Conservation (phyloP, 2,329 filamentous ascomycete species). For the Colletotrichum destructivum region DNA sequence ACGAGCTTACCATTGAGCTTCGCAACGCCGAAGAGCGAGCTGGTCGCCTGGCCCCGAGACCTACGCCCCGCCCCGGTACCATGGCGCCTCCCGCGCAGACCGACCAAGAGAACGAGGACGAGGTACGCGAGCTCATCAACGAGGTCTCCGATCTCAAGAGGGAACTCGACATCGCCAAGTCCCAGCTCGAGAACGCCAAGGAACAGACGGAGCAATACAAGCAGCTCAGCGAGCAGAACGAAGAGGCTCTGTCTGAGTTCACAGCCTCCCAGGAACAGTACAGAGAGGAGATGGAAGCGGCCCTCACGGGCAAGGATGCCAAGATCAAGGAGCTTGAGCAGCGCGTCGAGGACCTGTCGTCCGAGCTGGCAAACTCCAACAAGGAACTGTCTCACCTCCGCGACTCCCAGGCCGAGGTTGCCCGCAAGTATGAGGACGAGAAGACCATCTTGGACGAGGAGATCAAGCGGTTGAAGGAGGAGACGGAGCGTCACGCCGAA, state of each 20-base stretch:
- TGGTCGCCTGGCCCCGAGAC: conserved; percentile 84
- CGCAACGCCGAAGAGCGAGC: conserved; percentile 91
- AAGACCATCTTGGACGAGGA: conserved; percentile 85
- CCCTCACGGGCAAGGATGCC: conserved; percentile 82
- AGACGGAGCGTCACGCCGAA: conserved; percentile 84
- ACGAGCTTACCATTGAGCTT: conserved; percentile 90
- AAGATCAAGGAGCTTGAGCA: conserved; percentile 87
- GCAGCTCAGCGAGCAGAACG: conserved; percentile 86
- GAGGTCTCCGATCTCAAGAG: conserved; percentile 90
- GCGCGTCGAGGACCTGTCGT: conserved; percentile 85
- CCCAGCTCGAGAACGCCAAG: conserved; percentile 86
- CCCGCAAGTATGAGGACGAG: conserved; percentile 82
- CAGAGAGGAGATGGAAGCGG: conserved; percentile 84
- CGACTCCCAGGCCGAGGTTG: conserved; percentile 83
- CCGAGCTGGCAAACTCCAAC: conserved; percentile 86
- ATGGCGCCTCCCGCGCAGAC: conserved; percentile 59
- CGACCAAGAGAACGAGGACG: conserved; percentile 68
- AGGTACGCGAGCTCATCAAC: conserved; percentile 84
- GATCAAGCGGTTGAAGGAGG: conserved; percentile 84
- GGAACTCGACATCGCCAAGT: conserved; percentile 84
- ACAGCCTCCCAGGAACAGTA: conserved; percentile 88
- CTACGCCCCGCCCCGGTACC: conserved; percentile 72
- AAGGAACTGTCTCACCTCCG: conserved; percentile 85
- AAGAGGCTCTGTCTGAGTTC: conserved; percentile 87
- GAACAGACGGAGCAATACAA: conserved; percentile 90